Percentiles rank a stretch among this genome's conserved stretches.
phyloP scores from a whole-genome alignment of 2,329 filamentous ascomycete genomes.

The Colletotrichum tanaceti region DNA sequence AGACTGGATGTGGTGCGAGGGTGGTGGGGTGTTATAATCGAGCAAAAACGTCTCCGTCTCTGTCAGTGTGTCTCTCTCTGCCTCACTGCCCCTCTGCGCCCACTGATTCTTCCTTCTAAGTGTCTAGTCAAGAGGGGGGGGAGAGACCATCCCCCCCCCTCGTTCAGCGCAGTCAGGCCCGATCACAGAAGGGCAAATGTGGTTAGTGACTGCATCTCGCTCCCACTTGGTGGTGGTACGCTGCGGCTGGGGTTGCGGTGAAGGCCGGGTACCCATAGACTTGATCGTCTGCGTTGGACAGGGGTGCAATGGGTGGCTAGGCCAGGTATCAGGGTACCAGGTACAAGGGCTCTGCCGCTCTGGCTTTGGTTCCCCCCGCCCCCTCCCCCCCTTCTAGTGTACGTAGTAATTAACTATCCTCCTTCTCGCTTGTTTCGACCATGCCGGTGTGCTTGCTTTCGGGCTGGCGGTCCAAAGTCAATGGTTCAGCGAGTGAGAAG shows the following conservation, averaged over 20 bases:
- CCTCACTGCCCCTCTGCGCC: neutral
- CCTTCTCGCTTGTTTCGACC: constrained; percentile 12
- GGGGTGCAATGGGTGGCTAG: neutral
- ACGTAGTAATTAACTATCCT: no score
- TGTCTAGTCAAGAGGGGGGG: neutral
- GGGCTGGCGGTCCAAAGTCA: constrained; percentile 17
- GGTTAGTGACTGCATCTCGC: constrained; percentile 2
- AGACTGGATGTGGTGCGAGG: constrained; percentile 56
- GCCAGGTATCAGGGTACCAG: constrained; percentile 1
- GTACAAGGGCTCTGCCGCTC: constrained; percentile 1
- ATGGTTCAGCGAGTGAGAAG: constrained; percentile 20
- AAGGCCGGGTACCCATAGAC: neutral
- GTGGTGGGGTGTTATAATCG: constrained; percentile 62
- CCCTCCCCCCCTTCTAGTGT: no score
- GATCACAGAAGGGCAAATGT: constrained; percentile 2
- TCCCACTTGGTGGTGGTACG: constrained; percentile 2
- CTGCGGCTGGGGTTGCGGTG: constrained; percentile 19
- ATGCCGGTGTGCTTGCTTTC: constrained; percentile 5
- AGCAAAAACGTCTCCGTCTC: constrained; percentile 36
- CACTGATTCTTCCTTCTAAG: neutral
- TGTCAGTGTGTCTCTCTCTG: neutral
- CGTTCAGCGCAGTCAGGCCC: constrained; percentile 14
- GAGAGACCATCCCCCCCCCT: neutral
- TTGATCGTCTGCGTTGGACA: neutral
- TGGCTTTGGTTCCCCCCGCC: neutral